Base-by-base conservation (phyloP, 2,329 filamentous ascomycete genomes). In the Helicocarpus griseus region DNA sequence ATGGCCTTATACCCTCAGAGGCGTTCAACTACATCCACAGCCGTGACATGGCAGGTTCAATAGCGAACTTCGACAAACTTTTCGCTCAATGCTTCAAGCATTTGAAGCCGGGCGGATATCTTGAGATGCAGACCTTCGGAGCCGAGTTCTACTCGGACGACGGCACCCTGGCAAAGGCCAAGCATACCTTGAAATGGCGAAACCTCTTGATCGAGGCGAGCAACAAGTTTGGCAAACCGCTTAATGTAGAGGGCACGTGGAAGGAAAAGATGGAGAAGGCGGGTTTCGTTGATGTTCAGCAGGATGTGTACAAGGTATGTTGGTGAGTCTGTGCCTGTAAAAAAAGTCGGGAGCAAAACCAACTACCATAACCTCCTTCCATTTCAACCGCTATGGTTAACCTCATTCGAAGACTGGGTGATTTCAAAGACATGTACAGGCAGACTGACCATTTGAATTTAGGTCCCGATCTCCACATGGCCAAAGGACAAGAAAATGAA, bases 251-350 rank as follows among this genome's bases (percentile, higher is more conserved):
- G 26, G 56, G 66, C 21, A 58, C 66, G 8, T 66, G 71, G 33
- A 65, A 69, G 55, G 61, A 68, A 41, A 69, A 72, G 50, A 68
- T 81, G 57, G 63, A 65, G 2, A 73, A 75, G 9, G 76, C 73
- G 0, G 79, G 80, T 0, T 82, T 82, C 55, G 65, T 70, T 43
- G 71, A 79, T 49, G 72, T 82, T 40, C 13, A 69, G 72, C 50
- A 68, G 81, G 57, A 63, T 65, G 3, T 73, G 75, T 14, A 76
- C 73, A 0, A 79, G 79, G 0, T 82, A 82, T 55, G 65, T 69
- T 39, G 71, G 79, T 48, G 71, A 82, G 0, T 63, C 6, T 19
- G 5, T 11, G 9, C 11, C 14, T 41, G 8, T 13, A 41, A 41
- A 41, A 17, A 13, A 24, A 14, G 13, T 8, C 13, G 21, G 38